Evolutionary conservation across 2,329 filamentous ascomycete genomes (phyloP).

Genomic region (Colletotrichum sp.): DNA sequence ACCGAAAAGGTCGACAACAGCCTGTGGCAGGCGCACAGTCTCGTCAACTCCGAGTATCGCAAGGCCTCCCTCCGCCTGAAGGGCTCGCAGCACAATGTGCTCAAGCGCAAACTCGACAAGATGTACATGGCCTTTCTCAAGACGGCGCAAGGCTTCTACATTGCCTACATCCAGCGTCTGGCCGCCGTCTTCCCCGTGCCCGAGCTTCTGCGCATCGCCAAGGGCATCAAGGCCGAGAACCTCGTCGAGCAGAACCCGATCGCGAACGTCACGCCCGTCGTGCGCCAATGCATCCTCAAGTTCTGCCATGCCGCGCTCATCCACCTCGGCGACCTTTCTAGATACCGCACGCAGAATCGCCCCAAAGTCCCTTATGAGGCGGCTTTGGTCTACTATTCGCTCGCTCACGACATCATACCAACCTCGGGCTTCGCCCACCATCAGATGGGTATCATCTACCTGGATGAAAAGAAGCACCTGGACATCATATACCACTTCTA

Average conservation of each 20-base stretch:
- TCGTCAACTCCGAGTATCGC: slow-evolving; percentile 80
- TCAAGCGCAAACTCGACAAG: slow-evolving; percentile 80
- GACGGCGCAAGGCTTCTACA: slow-evolving; percentile 87
- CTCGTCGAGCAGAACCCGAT: slow-evolving; percentile 48
- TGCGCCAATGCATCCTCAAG: slow-evolving; percentile 66
- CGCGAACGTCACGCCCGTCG: slow-evolving; percentile 48
- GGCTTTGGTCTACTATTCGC: slow-evolving; percentile 82
- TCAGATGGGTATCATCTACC: slow-evolving; percentile 86
- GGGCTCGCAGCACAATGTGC: slow-evolving; percentile 58
- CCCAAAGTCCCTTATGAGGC: slow-evolving; percentile 76
- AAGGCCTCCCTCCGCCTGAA: slow-evolving; percentile 66
- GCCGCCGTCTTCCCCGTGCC: slow-evolving; percentile 63
- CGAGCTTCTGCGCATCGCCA: slow-evolving; percentile 51
- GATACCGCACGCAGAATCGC: slow-evolving; percentile 80
- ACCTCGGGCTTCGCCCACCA: slow-evolving; percentile 84
- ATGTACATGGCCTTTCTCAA: slow-evolving; percentile 86
- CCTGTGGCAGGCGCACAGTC: slow-evolving; percentile 81
- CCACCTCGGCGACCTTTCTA: slow-evolving; percentile 86
- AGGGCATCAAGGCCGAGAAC: slow-evolving; percentile 47
- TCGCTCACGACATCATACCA: slow-evolving; percentile 81
- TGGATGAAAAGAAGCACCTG: slow-evolving; percentile 79
- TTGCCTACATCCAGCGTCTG: slow-evolving; percentile 81
- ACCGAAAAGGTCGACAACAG: slow-evolving; percentile 69
- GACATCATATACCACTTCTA: slow-evolving; percentile 90
- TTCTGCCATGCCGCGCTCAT: slow-evolving; percentile 86